Evolutionary conservation across 2,329 filamentous ascomycete species (phyloP).

Genomic region (Curvularia sp.): DNA sequence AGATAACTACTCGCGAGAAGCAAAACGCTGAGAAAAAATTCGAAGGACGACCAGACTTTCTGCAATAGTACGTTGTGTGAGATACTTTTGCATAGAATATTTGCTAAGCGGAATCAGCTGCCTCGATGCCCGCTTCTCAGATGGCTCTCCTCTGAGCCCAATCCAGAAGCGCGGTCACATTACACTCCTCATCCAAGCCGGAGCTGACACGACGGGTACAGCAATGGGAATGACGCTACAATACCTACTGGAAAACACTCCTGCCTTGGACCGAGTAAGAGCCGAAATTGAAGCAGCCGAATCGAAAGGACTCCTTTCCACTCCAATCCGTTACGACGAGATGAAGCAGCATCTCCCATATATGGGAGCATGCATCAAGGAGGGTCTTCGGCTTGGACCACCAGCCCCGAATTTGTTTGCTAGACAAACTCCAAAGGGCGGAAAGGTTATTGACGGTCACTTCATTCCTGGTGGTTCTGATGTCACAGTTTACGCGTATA

Average conservation of each 20-base stretch:
- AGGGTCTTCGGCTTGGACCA: conserved; percentile 59
- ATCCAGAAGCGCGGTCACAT: conserved; percentile 48
- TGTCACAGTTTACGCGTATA: conserved; percentile 57
- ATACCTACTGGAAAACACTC: conserved; percentile 32
- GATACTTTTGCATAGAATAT: background rate
- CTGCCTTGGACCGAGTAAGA: conserved; percentile 25
- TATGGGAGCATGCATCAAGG: conserved; percentile 60
- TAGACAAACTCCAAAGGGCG: conserved; percentile 45
- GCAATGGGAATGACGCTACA: conserved; percentile 44
- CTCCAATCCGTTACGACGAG: conserved; percentile 40
- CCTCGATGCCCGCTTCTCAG: conserved; percentile 43
- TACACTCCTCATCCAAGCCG: conserved; percentile 49
- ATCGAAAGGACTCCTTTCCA: conserved; percentile 27
- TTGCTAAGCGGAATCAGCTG: conserved; percentile 28
- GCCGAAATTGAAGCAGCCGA: conserved; percentile 36
- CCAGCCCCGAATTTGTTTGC: conserved; percentile 61
- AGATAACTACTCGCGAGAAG: conserved; percentile 41
- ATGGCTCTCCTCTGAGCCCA: conserved; percentile 39
- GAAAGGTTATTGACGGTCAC: conserved; percentile 50
- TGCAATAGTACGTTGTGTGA: conserved; percentile 40
- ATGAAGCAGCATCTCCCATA: conserved; percentile 51
- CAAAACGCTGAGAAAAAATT: conserved; percentile 29
- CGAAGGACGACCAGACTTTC: conserved; percentile 40
- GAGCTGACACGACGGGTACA: conserved; percentile 49
- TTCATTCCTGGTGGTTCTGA: conserved; percentile 54